Conservation (phyloP, 73 alveolate species). For the Tetrahymena elliotti region DNA sequence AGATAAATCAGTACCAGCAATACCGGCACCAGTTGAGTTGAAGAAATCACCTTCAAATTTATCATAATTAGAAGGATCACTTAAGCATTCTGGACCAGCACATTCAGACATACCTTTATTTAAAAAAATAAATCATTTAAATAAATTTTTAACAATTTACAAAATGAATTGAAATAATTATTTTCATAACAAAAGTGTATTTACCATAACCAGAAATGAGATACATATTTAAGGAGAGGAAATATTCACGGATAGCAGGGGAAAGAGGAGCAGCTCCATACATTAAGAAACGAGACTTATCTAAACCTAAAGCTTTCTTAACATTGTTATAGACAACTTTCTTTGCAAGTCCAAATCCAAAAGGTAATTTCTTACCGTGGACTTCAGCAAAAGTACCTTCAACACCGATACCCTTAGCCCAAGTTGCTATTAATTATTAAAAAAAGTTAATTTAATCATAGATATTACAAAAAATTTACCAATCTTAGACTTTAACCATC, state of each 20-base stretch:
- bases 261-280: slow-evolving; percentile 75
- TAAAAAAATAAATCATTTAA: no score
- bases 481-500: slow-evolving; percentile 27
- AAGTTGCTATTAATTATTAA: slow-evolving; percentile 19
- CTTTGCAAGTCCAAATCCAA: slow-evolving; percentile 57
- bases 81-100: slow-evolving; percentile 51
- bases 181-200: neutral
- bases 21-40: slow-evolving; percentile 47
- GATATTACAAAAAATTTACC: neutral
- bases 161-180: no score
- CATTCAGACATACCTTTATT: slow-evolving; percentile 63
- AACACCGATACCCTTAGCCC: slow-evolving; percentile 64
- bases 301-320: slow-evolving; percentile 67
- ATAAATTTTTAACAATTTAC: neutral
- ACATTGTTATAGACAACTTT: slow-evolving; percentile 45
- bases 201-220: slow-evolving; percentile 37
- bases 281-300: slow-evolving; percentile 36
- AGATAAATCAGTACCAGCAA: slow-evolving; percentile 49
- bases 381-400: slow-evolving; percentile 38
- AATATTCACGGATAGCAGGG: slow-evolving; percentile 50
- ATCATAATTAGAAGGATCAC: slow-evolving; percentile 29
- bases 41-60: slow-evolving; percentile 12
- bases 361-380: slow-evolving; percentile 35
- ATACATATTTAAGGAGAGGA: slow-evolving; percentile 52
- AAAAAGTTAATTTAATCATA: neutral